A percentile compares a stretch with the other conserved stretches of the same genome.
Conservation (phyloP, 2,329 filamentous ascomycete species). For the Aspergillus sp. region DNA sequence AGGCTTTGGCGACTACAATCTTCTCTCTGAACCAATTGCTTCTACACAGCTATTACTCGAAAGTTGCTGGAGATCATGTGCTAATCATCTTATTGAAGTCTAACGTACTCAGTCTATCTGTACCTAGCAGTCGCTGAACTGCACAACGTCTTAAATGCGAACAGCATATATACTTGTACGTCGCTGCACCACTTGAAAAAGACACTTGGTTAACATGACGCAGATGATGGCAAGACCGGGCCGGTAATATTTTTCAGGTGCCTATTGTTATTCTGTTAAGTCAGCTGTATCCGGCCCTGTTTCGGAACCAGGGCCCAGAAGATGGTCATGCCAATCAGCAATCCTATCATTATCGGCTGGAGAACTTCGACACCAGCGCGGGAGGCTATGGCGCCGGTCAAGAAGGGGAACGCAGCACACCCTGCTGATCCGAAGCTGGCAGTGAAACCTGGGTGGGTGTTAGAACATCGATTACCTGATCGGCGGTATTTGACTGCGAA, state of each 20-base stretch:
- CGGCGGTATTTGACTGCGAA: not conserved
- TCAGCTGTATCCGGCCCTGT: constrained; percentile 10
- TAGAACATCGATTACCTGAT: not conserved
- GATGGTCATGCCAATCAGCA: constrained; percentile 21
- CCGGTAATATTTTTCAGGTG: not conserved
- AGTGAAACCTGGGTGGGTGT: constrained; percentile 20
- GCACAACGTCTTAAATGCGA: not conserved
- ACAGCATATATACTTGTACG: not conserved
- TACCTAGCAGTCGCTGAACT: not conserved
- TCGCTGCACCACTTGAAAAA: not conserved
- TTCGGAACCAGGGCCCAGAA: constrained; percentile 24
- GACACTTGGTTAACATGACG: not conserved
- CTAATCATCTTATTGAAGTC: not conserved
- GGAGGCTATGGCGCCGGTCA: constrained; percentile 26
- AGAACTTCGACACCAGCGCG: constrained; percentile 23
- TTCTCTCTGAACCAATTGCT: constrained; percentile 43
- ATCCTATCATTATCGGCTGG: constrained; percentile 26
- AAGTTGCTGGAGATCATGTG: not conserved
- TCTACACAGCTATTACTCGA: not conserved
- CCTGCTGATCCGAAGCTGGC: constrained; percentile 25
- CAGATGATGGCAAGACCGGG: not conserved
- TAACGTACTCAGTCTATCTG: not conserved
- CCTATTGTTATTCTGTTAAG: not conserved
- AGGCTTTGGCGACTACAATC: constrained; percentile 46
- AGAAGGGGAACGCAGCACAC: constrained; percentile 25